Base-by-base conservation (phyloP, 2,329 filamentous ascomycete genomes). In the Oidium heveae region DNA sequence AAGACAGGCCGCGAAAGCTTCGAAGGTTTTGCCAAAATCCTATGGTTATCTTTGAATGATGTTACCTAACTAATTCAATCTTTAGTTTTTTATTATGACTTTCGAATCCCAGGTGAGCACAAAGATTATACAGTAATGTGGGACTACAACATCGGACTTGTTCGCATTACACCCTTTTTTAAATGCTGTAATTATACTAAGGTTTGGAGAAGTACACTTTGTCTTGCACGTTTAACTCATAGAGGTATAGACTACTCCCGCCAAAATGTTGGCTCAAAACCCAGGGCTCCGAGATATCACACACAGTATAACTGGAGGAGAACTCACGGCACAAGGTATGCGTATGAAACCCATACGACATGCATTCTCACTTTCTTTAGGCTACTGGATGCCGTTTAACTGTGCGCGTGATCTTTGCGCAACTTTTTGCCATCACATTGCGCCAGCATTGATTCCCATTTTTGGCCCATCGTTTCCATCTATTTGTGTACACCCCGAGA, bases 91-190 rank as follows among this genome's bases (percentile, higher is more conserved):
- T 79, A 87, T 61, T 96, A 95, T 67, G 79, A 77, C 37, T 95
- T 93, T 71, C 76, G 73, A 60, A 66, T 82, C 3, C 84, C 84
- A 0, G 77, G 73, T 12, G 76, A 83, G 49, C 74, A 80, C 1
- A 74, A 72, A 58, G 72, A 76, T 54, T 88, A 83, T 65, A 77
- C 76, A 0, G 80, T 96, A 57, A 87, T 95, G 77, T 98, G 91
- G 91, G 91, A 98, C 67, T 95, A 95, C 70, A 89, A 93, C 62
- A 79, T 89, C 58, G 91, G 91, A 9, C 79, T 96, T 33, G 88
- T 96, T 58, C 81, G 89, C 58, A 93, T 94, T 68, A 95, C 88
- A 1, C 84, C 87, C 32, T 85, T 96, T 65, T 96, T 96, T 74
- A 94, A 94, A 67, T 87, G 84, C 60, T 82, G 81, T 65, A 80